These are phyloP conservation scores for Globisporangium spinosum DNA, from an alignment of 352 stramenopile species.

Conservation along the genomic window DNA sequence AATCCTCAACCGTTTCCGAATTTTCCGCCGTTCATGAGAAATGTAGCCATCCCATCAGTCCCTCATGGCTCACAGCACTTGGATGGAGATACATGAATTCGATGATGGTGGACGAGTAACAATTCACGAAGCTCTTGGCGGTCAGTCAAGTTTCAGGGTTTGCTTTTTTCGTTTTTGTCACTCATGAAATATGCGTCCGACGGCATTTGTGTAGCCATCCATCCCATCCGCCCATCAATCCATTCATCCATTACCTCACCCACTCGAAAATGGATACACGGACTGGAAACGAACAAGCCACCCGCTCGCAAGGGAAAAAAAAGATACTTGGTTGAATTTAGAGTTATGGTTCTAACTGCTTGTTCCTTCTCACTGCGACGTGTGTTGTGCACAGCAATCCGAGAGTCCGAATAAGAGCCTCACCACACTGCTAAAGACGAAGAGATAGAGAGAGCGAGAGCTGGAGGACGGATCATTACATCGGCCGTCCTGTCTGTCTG, in stretches of 20 bases:
- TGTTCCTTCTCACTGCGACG: background rate
- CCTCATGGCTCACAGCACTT: no score
- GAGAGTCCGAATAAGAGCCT: background rate
- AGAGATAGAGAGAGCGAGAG: background rate
- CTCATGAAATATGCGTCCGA: background rate
- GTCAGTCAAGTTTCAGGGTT: no score
- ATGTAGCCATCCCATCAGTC: no score
- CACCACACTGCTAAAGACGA: background rate
- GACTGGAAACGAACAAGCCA: background rate
- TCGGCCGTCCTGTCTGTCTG: background rate
- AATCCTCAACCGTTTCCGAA: no score
- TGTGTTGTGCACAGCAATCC: background rate
- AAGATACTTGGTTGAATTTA: constrained; percentile 3
- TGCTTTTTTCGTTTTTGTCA: background rate
- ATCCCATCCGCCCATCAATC: background rate
- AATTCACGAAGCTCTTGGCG: no score
- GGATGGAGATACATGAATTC: no score
- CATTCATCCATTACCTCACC: background rate
- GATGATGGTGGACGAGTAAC: no score
- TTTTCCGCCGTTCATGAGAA: no score
- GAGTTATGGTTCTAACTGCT: background rate
- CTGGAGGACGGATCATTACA: background rate
- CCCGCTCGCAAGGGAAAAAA: background rate
- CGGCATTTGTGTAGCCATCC: background rate
- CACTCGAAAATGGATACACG: background rate